phyloP scores from a whole-genome alignment of 257 asterid genomes.

The Lycium barbarum region DNA sequence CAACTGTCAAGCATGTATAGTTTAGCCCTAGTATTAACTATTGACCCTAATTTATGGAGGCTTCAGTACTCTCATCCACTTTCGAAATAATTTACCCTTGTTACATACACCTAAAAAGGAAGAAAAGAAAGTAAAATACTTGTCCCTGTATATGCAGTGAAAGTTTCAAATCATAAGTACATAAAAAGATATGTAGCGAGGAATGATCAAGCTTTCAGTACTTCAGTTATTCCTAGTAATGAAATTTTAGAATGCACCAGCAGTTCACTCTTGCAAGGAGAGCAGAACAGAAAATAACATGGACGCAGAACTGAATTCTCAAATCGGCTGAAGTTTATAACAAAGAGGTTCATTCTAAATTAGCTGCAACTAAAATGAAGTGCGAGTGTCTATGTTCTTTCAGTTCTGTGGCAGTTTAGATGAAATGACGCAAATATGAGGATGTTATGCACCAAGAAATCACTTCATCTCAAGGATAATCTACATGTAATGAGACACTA shows the following conservation, averaged over 20 bases:
- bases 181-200: not conserved
- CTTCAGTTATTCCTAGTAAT: not conserved
- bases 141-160: not conserved
- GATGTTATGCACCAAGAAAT: not conserved
- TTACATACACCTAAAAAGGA: not conserved
- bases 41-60: not conserved
- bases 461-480: not conserved
- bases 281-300: not conserved
- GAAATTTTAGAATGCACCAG: not conserved
- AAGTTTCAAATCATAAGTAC: not conserved
- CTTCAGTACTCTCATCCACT: not conserved
- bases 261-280: not conserved
- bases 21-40: not conserved
- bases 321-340: not conserved
- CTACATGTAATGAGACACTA: not conserved
- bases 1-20: too few relatives aligned
- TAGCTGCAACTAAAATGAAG: not conserved
- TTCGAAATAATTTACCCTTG: not conserved
- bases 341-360: not conserved
- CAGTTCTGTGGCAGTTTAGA: not conserved
- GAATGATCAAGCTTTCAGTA: not conserved
- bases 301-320: not conserved
- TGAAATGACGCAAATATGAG: not conserved
- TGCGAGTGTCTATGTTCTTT: not conserved
- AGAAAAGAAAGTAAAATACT: not conserved